These are phyloP conservation scores for Rugonectria rugulosa DNA, from an alignment of 2,329 filamentous ascomycete genomes.

Conservation along the genomic window DNA sequence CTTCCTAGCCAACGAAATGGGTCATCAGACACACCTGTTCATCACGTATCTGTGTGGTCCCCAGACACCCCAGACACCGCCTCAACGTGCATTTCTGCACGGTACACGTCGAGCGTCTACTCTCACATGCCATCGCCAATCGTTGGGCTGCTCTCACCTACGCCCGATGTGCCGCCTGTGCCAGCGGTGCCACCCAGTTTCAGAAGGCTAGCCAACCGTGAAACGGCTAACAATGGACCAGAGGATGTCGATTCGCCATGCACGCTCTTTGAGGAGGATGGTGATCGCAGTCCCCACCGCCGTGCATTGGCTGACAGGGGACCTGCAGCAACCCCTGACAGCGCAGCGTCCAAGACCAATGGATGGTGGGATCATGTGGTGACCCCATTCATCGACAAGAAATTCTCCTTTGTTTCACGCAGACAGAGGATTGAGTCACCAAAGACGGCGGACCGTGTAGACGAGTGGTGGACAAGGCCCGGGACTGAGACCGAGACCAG, in stretches of 20 bases:
- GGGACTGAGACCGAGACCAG: too few relatives aligned
- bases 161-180: constrained; percentile 62
- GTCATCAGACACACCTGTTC: constrained; percentile 35
- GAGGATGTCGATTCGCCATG: constrained; percentile 62
- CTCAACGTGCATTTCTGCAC: constrained; percentile 50
- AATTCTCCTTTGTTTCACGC: constrained; percentile 52
- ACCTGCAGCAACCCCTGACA: constrained; percentile 52
- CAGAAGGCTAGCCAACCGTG: constrained; percentile 49
- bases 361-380: constrained; percentile 84
- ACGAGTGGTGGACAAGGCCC: constrained; percentile 48
- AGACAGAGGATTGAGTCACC: constrained; percentile 44
- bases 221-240: constrained; percentile 41
- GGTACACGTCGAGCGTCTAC: constrained; percentile 66
- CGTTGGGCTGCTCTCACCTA: constrained; percentile 22
- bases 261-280: constrained; percentile 77
- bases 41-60: constrained; percentile 64
- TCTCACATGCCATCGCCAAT: constrained; percentile 59
- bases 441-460: constrained; percentile 37
- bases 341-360: constrained; percentile 64
- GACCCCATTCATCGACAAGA: constrained; percentile 68
- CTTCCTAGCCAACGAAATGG: constrained; percentile 10
- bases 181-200: constrained; percentile 61
- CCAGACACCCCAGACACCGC: constrained; percentile 65
- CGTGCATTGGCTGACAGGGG: constrained; percentile 43
- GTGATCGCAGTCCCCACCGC: constrained; percentile 50